Evolutionary conservation across 768 basidiomycete species (phyloP).

Genomic region (Cystofilobasidium macerans): DNA sequence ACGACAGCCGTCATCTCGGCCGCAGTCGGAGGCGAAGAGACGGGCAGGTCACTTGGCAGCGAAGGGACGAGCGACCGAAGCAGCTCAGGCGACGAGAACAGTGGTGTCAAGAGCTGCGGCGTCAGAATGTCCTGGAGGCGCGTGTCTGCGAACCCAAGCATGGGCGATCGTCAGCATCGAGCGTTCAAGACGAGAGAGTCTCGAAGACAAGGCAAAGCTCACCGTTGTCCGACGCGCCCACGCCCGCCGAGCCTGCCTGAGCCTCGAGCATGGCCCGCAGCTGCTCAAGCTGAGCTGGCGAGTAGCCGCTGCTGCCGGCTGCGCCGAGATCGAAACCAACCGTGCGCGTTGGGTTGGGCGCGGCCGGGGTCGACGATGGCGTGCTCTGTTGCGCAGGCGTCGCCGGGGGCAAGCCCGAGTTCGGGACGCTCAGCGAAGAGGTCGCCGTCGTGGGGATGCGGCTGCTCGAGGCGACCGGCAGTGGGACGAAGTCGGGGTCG

Average conservation of each 20-base stretch:
- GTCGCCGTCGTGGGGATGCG: not conserved
- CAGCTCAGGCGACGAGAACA: slow-evolving; percentile 18
- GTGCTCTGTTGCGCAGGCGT: slow-evolving; percentile 21
- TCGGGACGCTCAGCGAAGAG: not conserved
- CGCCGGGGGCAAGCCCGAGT: slow-evolving; percentile 11
- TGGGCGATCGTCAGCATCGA: not conserved
- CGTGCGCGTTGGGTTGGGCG: slow-evolving; percentile 23
- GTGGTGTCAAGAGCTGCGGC: slow-evolving; percentile 14
- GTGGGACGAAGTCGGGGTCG: slow-evolving; percentile 16
- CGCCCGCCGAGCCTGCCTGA: slow-evolving; percentile 2
- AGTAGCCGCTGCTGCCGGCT: slow-evolving; percentile 1
- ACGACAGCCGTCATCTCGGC: slow-evolving; percentile 21
- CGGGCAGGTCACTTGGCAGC: slow-evolving; percentile 19
- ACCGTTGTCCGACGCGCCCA: slow-evolving; percentile 17
- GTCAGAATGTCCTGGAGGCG: slow-evolving; percentile 25
- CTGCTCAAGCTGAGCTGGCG: slow-evolving; percentile 19
- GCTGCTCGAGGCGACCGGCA: not conserved
- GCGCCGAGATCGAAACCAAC: slow-evolving; percentile 13
- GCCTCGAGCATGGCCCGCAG: slow-evolving; percentile 21
- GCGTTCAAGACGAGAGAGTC: too few species aligned
- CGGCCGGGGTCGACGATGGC: slow-evolving; percentile 2
- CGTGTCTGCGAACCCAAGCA: slow-evolving; percentile 3
- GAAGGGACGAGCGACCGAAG: slow-evolving; percentile 22
- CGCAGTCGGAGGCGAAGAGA: slow-evolving; percentile 16
- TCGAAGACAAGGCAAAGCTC: not conserved